A percentile compares a stretch with the other conserved stretches of the same genome.
Conservation (phyloP, 768 basidiomycete genomes). For the Sarcomyxa edulis region DNA sequence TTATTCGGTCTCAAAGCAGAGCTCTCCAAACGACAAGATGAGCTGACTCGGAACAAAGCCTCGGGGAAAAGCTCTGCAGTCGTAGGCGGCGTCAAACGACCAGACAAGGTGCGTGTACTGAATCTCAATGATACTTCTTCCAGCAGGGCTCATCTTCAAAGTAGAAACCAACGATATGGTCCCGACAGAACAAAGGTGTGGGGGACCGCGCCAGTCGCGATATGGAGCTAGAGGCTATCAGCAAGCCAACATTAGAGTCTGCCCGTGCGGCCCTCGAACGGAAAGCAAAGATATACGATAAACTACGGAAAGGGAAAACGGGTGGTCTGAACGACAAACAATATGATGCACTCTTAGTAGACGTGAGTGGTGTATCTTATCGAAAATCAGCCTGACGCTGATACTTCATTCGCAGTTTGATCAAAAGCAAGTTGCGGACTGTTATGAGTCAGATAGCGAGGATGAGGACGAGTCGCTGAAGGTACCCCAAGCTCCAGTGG, state of each 20-base stretch:
- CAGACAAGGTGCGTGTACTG: constrained; percentile 54
- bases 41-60: constrained; percentile 53
- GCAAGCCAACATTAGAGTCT: constrained; percentile 66
- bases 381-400: background rate
- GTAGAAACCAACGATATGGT: constrained; percentile 78
- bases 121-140: background rate
- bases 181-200: constrained; percentile 72
- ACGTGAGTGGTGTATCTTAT: constrained; percentile 44
- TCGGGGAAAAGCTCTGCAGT: constrained; percentile 48
- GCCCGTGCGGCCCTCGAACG: constrained; percentile 67
- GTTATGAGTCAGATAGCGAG: constrained; percentile 65
- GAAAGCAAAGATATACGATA: constrained; percentile 78
- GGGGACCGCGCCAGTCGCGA: constrained; percentile 58
- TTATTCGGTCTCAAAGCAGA: constrained; percentile 83
- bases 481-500: constrained; percentile 41
- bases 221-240: constrained; percentile 63
- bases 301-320: constrained; percentile 70
- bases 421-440: constrained; percentile 39
- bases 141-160: background rate
- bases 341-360: constrained; percentile 66
- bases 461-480: constrained; percentile 76
- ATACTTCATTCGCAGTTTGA: constrained; percentile 50
- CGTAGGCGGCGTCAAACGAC: constrained; percentile 57
- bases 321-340: constrained; percentile 75
- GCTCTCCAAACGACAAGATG: constrained; percentile 56